Evolutionary conservation across 768 basidiomycete genomes (phyloP), one percentile per base, ranked within the genome.

Genomic region (Rhizopogon salebrosus): DNA sequence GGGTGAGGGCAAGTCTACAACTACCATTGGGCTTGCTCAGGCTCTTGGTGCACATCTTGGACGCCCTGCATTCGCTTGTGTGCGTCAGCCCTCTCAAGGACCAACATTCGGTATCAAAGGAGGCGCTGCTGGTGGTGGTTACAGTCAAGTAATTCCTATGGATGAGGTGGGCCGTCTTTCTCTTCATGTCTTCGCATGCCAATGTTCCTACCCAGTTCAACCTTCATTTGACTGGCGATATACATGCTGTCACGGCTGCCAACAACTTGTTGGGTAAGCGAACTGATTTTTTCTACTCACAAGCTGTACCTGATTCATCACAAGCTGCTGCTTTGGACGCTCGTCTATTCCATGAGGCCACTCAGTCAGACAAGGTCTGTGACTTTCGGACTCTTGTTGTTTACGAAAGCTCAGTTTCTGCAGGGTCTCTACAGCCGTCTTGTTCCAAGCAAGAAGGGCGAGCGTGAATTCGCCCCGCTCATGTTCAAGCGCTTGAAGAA

Each of bases 71-170:
- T 98, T 97, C 68, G 95, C 97, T 41, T 97, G 94, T 68, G 94
- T 98, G 22, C 87, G 95, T 51, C 97, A 99, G 66, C 97, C 97
- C 4, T 94, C 92, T 73, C 95, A 99, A 70, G 95, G 97, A 11
- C 95, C 95, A 31, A 98, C 95, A 0, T 99, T 98, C 67, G 95
- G 95, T 60, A 97, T 99, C 77, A 99, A 99, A 72, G 95, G 95
- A 60, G 97, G 95, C 62, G 95, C 95, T 35, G 95, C 95, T 39
- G 95, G 97, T 37, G 95, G 95, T 55, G 95, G 95, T 49, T 99
- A 98, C 75, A 93, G 92, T 66, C 95, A 97, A 66, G 91, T 99
- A 63, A 98, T 98, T 72, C 95, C 95, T 38, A 98, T 98, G 95
- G 95, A 98, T 64, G 95, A 98, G 75, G 89, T 89, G 57, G 50